These are phyloP conservation scores for Sugiyamaella xylanicola DNA, from an alignment of 1,139 yeast species.

Conservation along the genomic window DNA sequence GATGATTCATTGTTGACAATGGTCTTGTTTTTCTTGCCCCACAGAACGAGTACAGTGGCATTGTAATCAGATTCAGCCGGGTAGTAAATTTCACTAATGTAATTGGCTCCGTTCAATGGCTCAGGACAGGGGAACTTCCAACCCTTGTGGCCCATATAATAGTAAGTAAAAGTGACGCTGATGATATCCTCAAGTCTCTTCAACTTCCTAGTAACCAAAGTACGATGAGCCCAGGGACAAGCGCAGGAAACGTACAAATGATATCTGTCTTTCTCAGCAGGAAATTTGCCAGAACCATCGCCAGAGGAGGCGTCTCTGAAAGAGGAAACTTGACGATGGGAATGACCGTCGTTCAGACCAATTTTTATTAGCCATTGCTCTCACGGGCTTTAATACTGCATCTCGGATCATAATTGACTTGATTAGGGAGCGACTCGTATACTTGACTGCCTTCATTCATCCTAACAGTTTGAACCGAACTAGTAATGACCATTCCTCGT, in stretches of 20 bases:
- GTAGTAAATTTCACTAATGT: slow-evolving; percentile 71
- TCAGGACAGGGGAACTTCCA: slow-evolving; percentile 73
- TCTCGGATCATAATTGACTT: no score
- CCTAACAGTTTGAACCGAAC: no score
- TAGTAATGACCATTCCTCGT: no score
- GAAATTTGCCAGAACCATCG: slow-evolving; percentile 60
- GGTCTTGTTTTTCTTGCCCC: slow-evolving; percentile 81
- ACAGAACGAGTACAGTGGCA: slow-evolving; percentile 91
- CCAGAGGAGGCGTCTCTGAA: slow-evolving; percentile 65
- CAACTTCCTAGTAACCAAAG: slow-evolving; percentile 71
- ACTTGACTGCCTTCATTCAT: no score
- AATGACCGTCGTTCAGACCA: slow-evolving; percentile 39
- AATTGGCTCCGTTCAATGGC: slow-evolving; percentile 59
- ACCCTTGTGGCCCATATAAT: slow-evolving; percentile 80
- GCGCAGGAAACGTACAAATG: slow-evolving; percentile 86
- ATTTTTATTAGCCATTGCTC: no score
- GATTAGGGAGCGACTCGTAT: no score
- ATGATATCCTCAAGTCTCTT: slow-evolving; percentile 68
- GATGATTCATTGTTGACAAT: slow-evolving; percentile 90
- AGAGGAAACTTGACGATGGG: slow-evolving; percentile 38
- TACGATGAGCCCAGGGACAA: slow-evolving; percentile 96
- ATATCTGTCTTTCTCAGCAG: slow-evolving; percentile 78
- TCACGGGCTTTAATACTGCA: no score
- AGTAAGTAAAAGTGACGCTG: slow-evolving; percentile 74
- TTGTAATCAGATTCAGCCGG: slow-evolving; percentile 73